These are phyloP conservation scores for Diplodia intermedia DNA, from an alignment of 2,329 filamentous ascomycete genomes.

Conservation along the genomic window DNA sequence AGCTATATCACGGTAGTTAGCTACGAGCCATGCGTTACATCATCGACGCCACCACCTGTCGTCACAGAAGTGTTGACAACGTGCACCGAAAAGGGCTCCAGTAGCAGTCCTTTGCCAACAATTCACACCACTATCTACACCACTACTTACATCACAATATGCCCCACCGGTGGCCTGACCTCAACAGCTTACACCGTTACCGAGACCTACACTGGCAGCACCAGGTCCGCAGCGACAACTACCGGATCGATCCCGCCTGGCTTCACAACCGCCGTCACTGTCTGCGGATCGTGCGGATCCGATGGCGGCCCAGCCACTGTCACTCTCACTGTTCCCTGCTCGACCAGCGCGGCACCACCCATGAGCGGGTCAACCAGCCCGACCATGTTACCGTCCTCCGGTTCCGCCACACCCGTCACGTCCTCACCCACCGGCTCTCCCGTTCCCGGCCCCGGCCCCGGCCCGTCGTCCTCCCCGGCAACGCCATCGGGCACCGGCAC, in stretches of 20 bases:
- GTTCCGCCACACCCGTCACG: not conserved
- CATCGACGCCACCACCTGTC: constrained; percentile 11
- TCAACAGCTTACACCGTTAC: constrained; percentile 45
- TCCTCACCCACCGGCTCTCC: constrained; percentile 6
- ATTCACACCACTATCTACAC: constrained; percentile 37
- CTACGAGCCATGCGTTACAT: constrained; percentile 18
- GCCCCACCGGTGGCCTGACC: constrained; percentile 37
- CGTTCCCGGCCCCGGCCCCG: not conserved
- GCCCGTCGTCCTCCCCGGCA: not conserved
- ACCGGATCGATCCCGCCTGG: constrained; percentile 36
- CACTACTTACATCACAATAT: constrained; percentile 39
- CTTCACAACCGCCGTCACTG: constrained; percentile 37
- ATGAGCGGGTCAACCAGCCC: constrained; percentile 1
- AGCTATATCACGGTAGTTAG: constrained; percentile 30
- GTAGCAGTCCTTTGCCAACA: constrained; percentile 18
- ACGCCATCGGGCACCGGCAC: not conserved
- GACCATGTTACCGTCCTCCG: not conserved
- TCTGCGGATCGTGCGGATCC: constrained; percentile 35
- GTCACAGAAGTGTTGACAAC: constrained; percentile 43
- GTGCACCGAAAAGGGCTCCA: constrained; percentile 10
- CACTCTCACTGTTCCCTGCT: constrained; percentile 35
- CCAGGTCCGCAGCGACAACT: constrained; percentile 7
- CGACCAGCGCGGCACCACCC: not conserved
- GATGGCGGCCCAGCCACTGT: constrained; percentile 33
- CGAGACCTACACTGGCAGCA: constrained; percentile 39